A percentile compares a stretch with the other conserved stretches of the same genome.
Conservation (phyloP, 2,329 filamentous ascomycete species). For the Cordyceps javanica region DNA sequence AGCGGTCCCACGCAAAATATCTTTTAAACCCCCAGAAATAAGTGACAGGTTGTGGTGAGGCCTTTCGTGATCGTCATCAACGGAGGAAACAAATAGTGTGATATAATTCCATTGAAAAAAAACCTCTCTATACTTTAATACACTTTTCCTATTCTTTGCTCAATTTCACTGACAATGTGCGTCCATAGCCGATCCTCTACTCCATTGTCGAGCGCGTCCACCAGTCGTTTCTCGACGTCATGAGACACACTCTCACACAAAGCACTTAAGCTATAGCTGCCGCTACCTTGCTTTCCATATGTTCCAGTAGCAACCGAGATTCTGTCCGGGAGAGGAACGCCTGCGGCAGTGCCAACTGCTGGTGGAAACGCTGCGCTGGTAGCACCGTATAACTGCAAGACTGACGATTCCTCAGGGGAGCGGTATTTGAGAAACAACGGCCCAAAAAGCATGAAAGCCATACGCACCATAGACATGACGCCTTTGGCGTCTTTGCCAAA, state of each 20-base stretch:
- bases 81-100: neutral
- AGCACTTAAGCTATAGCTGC: neutral
- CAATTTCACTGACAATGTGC: neutral
- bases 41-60: neutral
- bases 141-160: neutral
- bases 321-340: neutral
- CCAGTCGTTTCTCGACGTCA: neutral
- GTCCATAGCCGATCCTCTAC: neutral
- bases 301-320: neutral
- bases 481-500: neutral
- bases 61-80: neutral
- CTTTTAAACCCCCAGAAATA: too few relatives aligned
- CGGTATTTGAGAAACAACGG: neutral
- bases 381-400: neutral
- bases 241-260: neutral
- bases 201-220: neutral
- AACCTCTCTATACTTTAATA: neutral
- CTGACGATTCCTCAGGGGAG: neutral
- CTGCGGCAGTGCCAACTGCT: neutral
- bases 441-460: neutral
- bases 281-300: neutral
- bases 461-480: neutral
- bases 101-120: neutral
- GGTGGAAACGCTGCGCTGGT: neutral
- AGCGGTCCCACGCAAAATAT: too few relatives aligned